phyloP scores from a whole-genome alignment of 805 yeast species.

The Candida ortonii region DNA sequence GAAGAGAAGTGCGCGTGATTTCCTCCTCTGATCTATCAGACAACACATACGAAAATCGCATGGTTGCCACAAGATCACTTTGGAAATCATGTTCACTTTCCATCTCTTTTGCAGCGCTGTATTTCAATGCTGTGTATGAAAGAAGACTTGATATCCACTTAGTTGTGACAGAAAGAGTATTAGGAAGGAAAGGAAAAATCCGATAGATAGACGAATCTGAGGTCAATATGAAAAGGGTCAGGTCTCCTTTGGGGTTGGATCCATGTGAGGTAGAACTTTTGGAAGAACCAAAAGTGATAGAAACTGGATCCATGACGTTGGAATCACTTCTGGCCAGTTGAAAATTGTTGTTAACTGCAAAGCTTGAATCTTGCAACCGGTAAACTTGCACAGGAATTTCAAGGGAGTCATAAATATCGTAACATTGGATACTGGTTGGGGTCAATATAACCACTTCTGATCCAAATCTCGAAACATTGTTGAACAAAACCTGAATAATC shows the following conservation, averaged over 20 bases:
- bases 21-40: conserved; percentile 13
- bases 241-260: conserved; percentile 37
- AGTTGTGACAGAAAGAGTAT: conserved; percentile 36
- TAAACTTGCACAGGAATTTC: conserved; percentile 21
- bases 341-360: conserved; percentile 23
- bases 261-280: conserved; percentile 14
- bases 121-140: conserved; percentile 24
- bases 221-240: conserved; percentile 52
- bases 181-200: conserved; percentile 64
- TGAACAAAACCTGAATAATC: conserved; percentile 43
- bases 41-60: conserved; percentile 26
- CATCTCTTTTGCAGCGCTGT: conserved; percentile 22
- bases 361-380: conserved; percentile 18
- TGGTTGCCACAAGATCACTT: conserved; percentile 16
- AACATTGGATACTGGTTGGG: conserved; percentile 33
- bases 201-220: conserved; percentile 58
- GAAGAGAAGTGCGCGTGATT: conserved; percentile 12
- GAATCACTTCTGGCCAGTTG: conserved; percentile 4
- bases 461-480: conserved; percentile 41
- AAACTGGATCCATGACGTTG: conserved; percentile 34
- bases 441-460: conserved; percentile 44
- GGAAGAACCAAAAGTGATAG: conserved; percentile 49
- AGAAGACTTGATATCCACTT: conserved; percentile 29
- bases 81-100: too few relatives aligned
- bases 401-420: conserved; percentile 33